A percentile compares a stretch with the other conserved stretches of the same genome.
Evolutionary conservation across 2,329 filamentous ascomycete genomes (phyloP).

Genomic region (Chaetomium sp.): DNA sequence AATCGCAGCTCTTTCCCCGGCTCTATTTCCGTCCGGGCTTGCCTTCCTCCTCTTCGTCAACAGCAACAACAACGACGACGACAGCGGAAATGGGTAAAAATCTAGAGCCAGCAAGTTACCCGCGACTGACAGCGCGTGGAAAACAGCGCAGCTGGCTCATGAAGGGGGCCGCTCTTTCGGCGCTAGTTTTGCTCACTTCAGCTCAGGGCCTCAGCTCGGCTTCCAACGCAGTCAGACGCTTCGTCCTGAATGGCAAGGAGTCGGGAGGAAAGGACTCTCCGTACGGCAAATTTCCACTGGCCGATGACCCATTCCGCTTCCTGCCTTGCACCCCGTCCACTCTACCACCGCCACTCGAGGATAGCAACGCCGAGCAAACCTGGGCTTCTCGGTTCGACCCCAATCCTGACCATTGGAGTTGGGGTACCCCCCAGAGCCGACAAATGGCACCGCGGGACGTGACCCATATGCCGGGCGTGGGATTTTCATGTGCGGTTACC

Average conservation of each 20-base stretch:
- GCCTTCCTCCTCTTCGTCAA: not conserved
- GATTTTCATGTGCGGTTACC: conserved; percentile 52
- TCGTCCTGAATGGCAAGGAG: not conserved
- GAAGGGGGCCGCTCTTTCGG: conserved; percentile 7
- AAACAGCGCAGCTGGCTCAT: conserved; percentile 15
- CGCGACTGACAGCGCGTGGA: conserved; percentile 1
- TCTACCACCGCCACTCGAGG: conserved; percentile 47
- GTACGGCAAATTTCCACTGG: conserved; percentile 46
- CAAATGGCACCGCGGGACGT: not conserved
- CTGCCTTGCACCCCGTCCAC: conserved; percentile 50
- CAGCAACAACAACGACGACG: conserved; percentile 5
- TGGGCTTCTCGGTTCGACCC: conserved; percentile 50
- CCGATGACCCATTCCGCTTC: conserved; percentile 51
- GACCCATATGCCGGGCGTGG: conserved; percentile 41
- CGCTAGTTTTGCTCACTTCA: conserved; percentile 16
- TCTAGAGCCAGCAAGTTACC: not conserved
- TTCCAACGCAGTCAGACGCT: not conserved
- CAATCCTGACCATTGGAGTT: conserved; percentile 50
- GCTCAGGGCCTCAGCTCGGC: not conserved
- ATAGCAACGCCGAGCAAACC: conserved; percentile 40
- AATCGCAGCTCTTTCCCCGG: not conserved
- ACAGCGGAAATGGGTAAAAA: conserved; percentile 14
- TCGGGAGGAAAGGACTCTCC: conserved; percentile 19
- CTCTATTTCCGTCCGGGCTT: not conserved
- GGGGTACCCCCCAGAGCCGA: conserved; percentile 40